Evolutionary conservation across 2,329 filamentous ascomycete genomes (phyloP).

Genomic region (Lomentospora prolificans): DNA sequence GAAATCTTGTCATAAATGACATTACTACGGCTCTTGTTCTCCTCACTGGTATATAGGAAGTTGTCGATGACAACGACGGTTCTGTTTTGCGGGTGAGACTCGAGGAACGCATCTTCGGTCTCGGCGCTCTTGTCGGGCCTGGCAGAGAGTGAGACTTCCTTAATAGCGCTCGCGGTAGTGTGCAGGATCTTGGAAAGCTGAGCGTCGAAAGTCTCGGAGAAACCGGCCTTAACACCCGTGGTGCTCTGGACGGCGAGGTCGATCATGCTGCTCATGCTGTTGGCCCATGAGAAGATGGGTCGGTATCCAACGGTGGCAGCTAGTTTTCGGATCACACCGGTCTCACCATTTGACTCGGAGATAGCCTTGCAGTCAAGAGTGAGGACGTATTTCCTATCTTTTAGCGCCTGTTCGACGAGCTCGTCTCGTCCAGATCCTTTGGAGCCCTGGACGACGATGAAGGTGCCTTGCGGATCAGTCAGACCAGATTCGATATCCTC

Average conservation of each 20-base stretch:
- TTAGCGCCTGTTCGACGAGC: constrained; percentile 75
- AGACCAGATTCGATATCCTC: constrained; percentile 77
- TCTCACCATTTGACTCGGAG: constrained; percentile 81
- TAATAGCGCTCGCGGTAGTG: constrained; percentile 70
- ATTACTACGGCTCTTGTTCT: constrained; percentile 29
- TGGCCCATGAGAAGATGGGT: constrained; percentile 93
- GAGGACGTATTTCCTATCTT: constrained; percentile 65
- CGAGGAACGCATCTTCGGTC: constrained; percentile 77
- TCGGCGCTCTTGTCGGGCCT: constrained; percentile 44
- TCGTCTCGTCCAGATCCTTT: constrained; percentile 86
- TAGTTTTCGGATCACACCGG: constrained; percentile 70
- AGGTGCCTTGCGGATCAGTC: constrained; percentile 79
- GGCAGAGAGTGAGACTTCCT: constrained; percentile 60
- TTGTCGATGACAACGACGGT: constrained; percentile 87
- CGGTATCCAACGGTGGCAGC: constrained; percentile 80
- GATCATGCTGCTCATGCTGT: constrained; percentile 83
- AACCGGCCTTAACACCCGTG: constrained; percentile 87
- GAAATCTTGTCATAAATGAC: constrained; percentile 71
- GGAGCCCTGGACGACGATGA: constrained; percentile 87
- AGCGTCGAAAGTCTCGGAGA: constrained; percentile 84
- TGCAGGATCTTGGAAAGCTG: constrained; percentile 85
- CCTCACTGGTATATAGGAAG: constrained; percentile 71
- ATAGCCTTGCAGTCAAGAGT: constrained; percentile 90
- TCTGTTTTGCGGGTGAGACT: constrained; percentile 74
- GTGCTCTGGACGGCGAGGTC: constrained; percentile 90